A percentile compares a stretch with the other conserved stretches of the same genome.
These are phyloP conservation scores for Blastobotrys petasosporus DNA, from an alignment of 1,139 yeast species.

Conservation along the genomic window DNA sequence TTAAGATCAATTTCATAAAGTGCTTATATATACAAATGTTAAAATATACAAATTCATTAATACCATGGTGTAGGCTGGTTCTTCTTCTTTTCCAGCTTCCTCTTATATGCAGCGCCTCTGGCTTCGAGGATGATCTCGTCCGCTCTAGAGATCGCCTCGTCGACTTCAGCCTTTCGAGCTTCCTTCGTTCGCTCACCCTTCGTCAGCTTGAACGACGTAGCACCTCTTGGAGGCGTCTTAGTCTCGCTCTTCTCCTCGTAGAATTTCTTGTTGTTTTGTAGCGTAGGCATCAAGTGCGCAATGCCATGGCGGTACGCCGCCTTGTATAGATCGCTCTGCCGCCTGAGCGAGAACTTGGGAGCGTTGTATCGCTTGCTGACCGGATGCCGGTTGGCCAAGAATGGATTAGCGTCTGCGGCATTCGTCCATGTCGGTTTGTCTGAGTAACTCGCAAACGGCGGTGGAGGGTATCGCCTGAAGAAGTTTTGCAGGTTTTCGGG, in stretches of 20 bases:
- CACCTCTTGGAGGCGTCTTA: conserved; percentile 73
- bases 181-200: conserved; percentile 71
- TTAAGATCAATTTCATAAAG: neutral
- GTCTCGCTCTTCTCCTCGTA: conserved; percentile 69
- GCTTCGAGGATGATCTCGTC: conserved; percentile 64
- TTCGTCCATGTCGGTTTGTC: conserved; percentile 56
- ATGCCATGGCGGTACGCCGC: conserved; percentile 78
- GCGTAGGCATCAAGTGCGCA: conserved; percentile 68
- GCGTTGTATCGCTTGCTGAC: conserved; percentile 71
- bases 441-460: conserved; percentile 65
- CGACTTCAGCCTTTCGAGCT: conserved; percentile 53
- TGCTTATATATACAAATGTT: neutral
- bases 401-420: conserved; percentile 78
- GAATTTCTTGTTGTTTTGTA: conserved; percentile 62
- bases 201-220: conserved; percentile 69
- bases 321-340: conserved; percentile 81
- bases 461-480: conserved; percentile 80
- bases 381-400: conserved; percentile 79
- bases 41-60: conserved; percentile 7
- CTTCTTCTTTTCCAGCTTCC: conserved; percentile 25
- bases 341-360: conserved; percentile 73
- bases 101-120: conserved; percentile 44
- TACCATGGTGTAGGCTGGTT: conserved; percentile 12
- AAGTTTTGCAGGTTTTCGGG: conserved; percentile 71
- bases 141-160: conserved; percentile 62